A percentile compares a stretch with the other conserved stretches of the same genome.
Evolutionary conservation across 257 asterid genomes (phyloP).

Genomic region (Knoxia roxburghii): DNA sequence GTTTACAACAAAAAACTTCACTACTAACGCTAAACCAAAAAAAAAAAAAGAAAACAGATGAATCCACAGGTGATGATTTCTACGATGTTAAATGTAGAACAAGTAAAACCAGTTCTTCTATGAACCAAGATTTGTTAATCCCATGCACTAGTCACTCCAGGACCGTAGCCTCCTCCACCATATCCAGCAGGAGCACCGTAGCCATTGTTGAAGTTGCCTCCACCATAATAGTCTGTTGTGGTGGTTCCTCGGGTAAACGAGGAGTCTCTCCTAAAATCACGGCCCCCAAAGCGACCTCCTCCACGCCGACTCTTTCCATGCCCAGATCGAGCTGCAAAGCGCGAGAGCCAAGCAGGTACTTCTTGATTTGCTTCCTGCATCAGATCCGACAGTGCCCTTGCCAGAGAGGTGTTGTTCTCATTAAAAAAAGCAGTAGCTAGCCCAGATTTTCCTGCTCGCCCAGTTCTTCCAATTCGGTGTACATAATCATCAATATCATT

Average conservation of each 20-base stretch:
- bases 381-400: conserved; percentile 66
- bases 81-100: conserved; percentile 10
- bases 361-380: conserved; percentile 97
- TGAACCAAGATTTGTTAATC: conserved; percentile 37
- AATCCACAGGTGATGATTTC: conserved; percentile 15
- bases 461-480: conserved; percentile 94
- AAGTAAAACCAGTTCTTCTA: conserved; percentile 1
- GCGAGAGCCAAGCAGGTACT: conserved; percentile 90
- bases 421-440: conserved; percentile 92
- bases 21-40: conserved; percentile 1
- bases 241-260: conserved; percentile 44
- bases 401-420: conserved; percentile 67
- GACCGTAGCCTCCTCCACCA: conserved; percentile 48
- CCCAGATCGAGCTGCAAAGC: conserved; percentile 62
- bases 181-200: conserved; percentile 41
- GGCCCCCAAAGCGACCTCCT: conserved; percentile 71
- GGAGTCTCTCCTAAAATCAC: conserved; percentile 69
- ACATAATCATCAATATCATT: conserved; percentile 90
- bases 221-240: conserved; percentile 54
- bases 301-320: conserved; percentile 60
- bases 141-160: conserved; percentile 73
- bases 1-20: conserved; percentile 21
- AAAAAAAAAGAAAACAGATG: conserved; percentile 1
- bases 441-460: conserved; percentile 90
- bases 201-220: conserved; percentile 27